A percentile compares a stretch with the other conserved stretches of the same genome.
These are phyloP conservation scores for Symbiodinium natans DNA, from an alignment of 73 alveolate genomes.

Conservation along the genomic window DNA sequence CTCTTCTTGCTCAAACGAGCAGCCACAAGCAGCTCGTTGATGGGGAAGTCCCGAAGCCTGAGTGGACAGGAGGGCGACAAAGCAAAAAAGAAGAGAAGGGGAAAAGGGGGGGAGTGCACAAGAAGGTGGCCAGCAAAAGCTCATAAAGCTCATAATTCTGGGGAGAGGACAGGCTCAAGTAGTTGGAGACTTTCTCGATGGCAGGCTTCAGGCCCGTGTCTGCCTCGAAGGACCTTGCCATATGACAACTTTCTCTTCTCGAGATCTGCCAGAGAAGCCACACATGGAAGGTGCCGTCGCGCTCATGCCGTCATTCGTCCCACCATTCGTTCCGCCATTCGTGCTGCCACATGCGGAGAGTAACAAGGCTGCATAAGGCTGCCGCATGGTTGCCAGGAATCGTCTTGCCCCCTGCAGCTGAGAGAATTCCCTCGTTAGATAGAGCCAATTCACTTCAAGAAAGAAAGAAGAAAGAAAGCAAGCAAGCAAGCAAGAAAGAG, in stretches of 20 bases:
- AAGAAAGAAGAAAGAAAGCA: neutral
- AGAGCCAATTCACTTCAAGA: neutral
- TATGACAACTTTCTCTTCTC: too few relatives aligned
- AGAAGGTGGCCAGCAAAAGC: too few relatives aligned
- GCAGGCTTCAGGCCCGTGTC: conserved; percentile 94
- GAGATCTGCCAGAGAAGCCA: too few relatives aligned
- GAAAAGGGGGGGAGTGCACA: too few relatives aligned
- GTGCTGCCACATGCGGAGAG: too few relatives aligned
- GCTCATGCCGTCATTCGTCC: neutral
- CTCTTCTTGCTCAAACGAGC: neutral
- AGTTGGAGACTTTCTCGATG: conserved; percentile 91
- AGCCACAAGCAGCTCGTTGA: conserved; percentile 90
- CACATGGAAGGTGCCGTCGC: too few relatives aligned
- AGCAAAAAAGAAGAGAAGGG: too few relatives aligned
- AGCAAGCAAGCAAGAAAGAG: neutral
- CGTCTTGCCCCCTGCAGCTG: conserved; percentile 3
- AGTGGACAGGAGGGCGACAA: too few relatives aligned
- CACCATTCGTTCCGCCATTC: too few relatives aligned
- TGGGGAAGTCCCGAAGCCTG: conserved; percentile 93
- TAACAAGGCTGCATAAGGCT: neutral
- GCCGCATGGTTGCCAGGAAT: neutral
- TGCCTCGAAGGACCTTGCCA: conserved; percentile 88
- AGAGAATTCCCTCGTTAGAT: too few relatives aligned
- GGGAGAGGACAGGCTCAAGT: conserved; percentile 40
- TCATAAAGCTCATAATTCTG: neutral